A percentile compares a stretch with the other conserved stretches of the same genome.
Evolutionary conservation across 1,139 yeast species (phyloP).

Genomic region (Kodamaea arcana): DNA sequence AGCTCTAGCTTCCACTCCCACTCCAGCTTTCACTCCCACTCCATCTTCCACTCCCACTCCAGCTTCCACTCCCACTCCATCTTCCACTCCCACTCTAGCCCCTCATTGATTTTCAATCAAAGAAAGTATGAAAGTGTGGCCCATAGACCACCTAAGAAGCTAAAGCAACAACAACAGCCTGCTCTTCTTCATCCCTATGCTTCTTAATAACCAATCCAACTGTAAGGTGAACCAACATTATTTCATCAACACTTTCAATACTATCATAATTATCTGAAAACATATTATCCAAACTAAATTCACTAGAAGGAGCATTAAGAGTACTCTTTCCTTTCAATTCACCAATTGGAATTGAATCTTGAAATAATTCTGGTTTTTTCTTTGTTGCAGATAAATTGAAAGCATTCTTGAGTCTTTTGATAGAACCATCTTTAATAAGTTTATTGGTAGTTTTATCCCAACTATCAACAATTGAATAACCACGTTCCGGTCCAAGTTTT

Average conservation of each 20-base stretch:
- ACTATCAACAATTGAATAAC: conserved; percentile 6
- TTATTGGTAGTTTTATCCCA: conserved; percentile 6
- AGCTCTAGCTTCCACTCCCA: too few relatives aligned
- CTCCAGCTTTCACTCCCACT: too few relatives aligned
- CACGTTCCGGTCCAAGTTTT: conserved; percentile 4
- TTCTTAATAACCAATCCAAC: conserved; percentile 7
- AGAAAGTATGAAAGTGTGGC: too few relatives aligned
- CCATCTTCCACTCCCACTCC: too few relatives aligned
- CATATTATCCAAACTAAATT: conserved; percentile 4
- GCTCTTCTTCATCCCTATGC: too few relatives aligned
- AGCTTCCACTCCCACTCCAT: too few relatives aligned
- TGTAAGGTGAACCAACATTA: conserved; percentile 7
- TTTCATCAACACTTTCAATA: conserved; percentile 5
- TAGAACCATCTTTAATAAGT: background rate
- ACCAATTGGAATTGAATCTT: conserved; percentile 4
- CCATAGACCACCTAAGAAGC: too few relatives aligned
- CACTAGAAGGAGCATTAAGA: background rate
- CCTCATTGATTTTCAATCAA: too few relatives aligned
- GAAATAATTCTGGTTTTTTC: conserved; percentile 4
- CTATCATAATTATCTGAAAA: conserved; percentile 3
- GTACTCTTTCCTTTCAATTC: conserved; percentile 2
- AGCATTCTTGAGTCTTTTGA: background rate
- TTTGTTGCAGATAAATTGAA: conserved; percentile 2
- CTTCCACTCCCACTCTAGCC: too few relatives aligned
- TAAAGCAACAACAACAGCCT: too few relatives aligned